Base-by-base conservation (phyloP, 177 flowering plant species). In the Vitis hybrid region DNA sequence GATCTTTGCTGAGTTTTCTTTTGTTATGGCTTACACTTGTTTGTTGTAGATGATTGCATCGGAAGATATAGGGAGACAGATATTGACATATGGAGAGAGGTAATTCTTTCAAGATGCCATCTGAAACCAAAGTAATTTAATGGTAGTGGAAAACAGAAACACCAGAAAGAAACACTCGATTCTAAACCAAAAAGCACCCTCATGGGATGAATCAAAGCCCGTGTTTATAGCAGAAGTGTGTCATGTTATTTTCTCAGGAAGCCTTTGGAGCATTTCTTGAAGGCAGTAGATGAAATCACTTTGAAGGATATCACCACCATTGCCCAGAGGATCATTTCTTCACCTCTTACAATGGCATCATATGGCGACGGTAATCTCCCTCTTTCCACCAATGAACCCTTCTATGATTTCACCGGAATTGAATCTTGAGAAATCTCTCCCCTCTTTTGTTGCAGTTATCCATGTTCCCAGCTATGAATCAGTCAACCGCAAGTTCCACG, bases 301-400 rank as follows among this genome's bases (percentile, higher is more conserved):
- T 46, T 74, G 30, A 67, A 85, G 66, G 91, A 86, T 72, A 86
- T 91, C 67, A 50, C 86, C 35, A 66, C 77, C 18, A 56, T 78
- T 17, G 83, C 83, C 7, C 71, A 78, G 46, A 88, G 84, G 77
- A 80, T 91, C 49, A 1, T 91, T 6, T 79, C 87, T 50, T 83
- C 93, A 4, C 96, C 89, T 15, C 84, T 91, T 27, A 87, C 96
- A 52, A 84, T 87, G 93, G 90, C 87, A 46, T 82, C 92, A 18
- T 82, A 82, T 72, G 96, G 93, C 69, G 86, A 89, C 69, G 88
- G 96, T 91, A 88, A 60, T 58, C 13, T 35, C 19, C 57, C 13
- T 32, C 5, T 32, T 51, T 21, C 46, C 46, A 40, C 9, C 46
- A 27, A 6, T 9, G 30, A 21, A 3, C 18, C 13, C 52, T 40